Evolutionary conservation across 148 eudicot species (phyloP).

Genomic region (Arctostaphylos glauca): DNA sequence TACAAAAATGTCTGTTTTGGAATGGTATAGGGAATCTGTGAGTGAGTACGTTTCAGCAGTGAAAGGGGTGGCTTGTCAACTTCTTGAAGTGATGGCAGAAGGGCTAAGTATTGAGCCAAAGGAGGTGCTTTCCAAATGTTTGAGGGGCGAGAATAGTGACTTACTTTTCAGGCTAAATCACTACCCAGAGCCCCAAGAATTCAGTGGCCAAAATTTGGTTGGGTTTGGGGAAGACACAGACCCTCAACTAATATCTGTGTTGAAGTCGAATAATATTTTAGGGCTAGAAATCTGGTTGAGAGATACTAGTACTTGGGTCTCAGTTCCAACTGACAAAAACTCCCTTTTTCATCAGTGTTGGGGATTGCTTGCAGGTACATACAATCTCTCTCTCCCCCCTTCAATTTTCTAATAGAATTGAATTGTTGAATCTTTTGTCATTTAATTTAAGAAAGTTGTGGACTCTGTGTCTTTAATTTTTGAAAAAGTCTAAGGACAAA

Average conservation of each 20-base stretch:
- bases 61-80: slow-evolving; percentile 34
- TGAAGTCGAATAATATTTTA: slow-evolving; percentile 50
- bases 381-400: background rate
- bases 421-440: background rate
- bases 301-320: slow-evolving; percentile 53
- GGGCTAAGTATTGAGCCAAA: slow-evolving; percentile 38
- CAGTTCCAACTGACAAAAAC: slow-evolving; percentile 41
- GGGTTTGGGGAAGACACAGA: background rate
- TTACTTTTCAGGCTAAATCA: slow-evolving; percentile 53
- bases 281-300: slow-evolving; percentile 44
- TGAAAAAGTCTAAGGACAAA: too few species aligned
- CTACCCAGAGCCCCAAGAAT: slow-evolving; percentile 37
- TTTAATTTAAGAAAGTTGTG: background rate
- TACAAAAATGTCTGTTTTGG: too few species aligned
- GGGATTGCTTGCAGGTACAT: slow-evolving; percentile 59
- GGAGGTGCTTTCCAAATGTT: slow-evolving; percentile 37
- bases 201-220: slow-evolving; percentile 16
- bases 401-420: background rate
- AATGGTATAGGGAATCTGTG: slow-evolving; percentile 32
- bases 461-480: background rate
- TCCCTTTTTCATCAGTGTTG: slow-evolving; percentile 54
- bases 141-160: slow-evolving; percentile 50
- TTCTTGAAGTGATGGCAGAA: slow-evolving; percentile 47
- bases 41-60: slow-evolving; percentile 34
- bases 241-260: slow-evolving; percentile 58